Conservation (phyloP, 768 basidiomycete species). For the Xerocomellus amylosporus region DNA sequence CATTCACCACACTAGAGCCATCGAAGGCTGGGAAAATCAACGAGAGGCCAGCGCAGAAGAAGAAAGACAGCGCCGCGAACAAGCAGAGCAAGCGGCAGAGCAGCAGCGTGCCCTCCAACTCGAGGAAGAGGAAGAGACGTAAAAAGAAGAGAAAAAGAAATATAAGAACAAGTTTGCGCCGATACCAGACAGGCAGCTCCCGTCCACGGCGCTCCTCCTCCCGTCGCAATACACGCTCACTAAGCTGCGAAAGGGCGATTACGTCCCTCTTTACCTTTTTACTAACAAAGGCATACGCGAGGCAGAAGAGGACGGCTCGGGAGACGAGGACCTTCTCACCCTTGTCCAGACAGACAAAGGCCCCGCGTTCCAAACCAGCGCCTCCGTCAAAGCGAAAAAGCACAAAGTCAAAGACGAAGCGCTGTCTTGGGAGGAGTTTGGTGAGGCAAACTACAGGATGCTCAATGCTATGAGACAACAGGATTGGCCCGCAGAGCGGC, state of each 20-base stretch:
- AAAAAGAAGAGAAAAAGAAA: neutral
- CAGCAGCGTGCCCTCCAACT: neutral
- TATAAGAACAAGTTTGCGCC: neutral
- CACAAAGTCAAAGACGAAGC: neutral
- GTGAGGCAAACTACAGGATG: neutral
- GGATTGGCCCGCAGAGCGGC: rapidly evolving
- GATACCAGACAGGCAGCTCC: neutral
- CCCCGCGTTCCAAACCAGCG: neutral
- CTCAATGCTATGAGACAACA: neutral
- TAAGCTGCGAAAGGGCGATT: neutral
- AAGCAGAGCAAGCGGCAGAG: neutral
- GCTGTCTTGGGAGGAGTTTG: neutral
- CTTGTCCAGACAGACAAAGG: neutral
- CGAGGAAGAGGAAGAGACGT: neutral
- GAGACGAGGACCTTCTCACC: neutral
- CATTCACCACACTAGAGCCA: neutral
- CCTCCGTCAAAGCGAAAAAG: neutral
- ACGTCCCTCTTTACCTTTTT: neutral
- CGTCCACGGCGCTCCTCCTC: neutral
- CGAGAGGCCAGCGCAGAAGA: neutral
- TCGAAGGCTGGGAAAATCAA: neutral
- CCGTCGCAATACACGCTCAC: neutral
- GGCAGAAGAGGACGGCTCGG: neutral
- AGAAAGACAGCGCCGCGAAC: neutral
- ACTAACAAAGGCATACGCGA: neutral